Evolutionary conservation across 1,284 basidiomycete genomes (phyloP), one percentile per base, ranked within the genome.

Genomic region (Malassezia restricta): DNA sequence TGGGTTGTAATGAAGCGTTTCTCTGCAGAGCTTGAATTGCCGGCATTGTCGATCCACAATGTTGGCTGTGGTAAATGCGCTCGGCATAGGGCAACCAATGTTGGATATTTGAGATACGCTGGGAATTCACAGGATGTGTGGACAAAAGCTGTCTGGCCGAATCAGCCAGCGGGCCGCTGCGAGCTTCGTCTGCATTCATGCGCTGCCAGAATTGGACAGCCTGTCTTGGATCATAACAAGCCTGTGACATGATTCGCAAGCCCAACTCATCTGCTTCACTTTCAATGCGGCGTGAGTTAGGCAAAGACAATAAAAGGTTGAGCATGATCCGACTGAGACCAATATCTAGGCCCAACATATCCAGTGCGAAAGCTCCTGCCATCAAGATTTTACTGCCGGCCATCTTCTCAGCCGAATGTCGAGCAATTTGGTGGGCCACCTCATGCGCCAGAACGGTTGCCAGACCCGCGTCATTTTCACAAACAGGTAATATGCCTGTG

Each of bases 371-470:
- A 5, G 54, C 49, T 37, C 51, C 52, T 12, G 58, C 43, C 8
- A 62, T 54, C 6, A 71, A 42, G 8, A 72, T 59, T 46, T 69
- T 72, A 53, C 59, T 57, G 14, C 66, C 64, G 8, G 66, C 64
- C 62, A 66, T 56, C 51, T 68, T 68, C 47, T 73, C 71, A 1
- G 71, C 71, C 5, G 43, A 37, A 57, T 63, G 53, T 27, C 60
- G 29, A 44, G 57, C 51, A 14, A 56, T 46, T 59, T 85, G 83
- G 67, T 92, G 90, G 3, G 86, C 87, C 79, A 42, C 57, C 83
- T 87, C 87, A 73, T 95, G 90, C 1, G 86, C 82, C 2, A 95
- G 75, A 1, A 95, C 83, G 6, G 85, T 84, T 1, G 91, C 87
- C 0, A 96, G 75, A 0, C 88, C 89, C 57, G 85, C 79, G 59